Conservation (phyloP, 805 yeast genomes). For the Suhomyces tanzawaensis region DNA sequence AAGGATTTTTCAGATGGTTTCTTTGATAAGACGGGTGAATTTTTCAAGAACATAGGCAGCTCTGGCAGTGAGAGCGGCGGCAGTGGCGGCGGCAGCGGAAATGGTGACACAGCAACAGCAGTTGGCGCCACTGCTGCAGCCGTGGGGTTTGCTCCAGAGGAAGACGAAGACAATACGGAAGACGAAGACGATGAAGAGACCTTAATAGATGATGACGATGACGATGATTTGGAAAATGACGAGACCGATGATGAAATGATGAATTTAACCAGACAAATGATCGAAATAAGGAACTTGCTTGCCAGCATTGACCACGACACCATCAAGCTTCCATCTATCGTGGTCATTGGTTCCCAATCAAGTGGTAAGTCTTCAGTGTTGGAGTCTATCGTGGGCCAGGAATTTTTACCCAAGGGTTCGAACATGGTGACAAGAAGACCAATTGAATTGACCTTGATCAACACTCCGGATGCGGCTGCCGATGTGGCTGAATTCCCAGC, state of each 20-base stretch:
- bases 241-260: conserved; percentile 77
- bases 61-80: conserved; percentile 21
- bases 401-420: conserved; percentile 93
- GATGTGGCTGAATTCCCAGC: conserved; percentile 95
- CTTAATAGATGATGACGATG: conserved; percentile 43
- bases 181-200: conserved; percentile 50
- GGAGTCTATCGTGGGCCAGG: conserved; percentile 97
- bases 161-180: conserved; percentile 22
- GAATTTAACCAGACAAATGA: conserved; percentile 91
- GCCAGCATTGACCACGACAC: conserved; percentile 76
- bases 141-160: conserved; percentile 41
- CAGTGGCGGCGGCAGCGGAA: conserved; percentile 26
- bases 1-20: conserved; percentile 60
- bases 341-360: conserved; percentile 95
- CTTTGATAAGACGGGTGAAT: conserved; percentile 47
- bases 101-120: conserved; percentile 26
- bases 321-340: conserved; percentile 87
- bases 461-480: conserved; percentile 75
- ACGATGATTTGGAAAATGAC: conserved; percentile 46
- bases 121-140: conserved; percentile 47
- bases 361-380: conserved; percentile 96
- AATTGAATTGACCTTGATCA: conserved; percentile 87
- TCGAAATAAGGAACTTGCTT: conserved; percentile 82
- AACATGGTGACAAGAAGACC: conserved; percentile 99
- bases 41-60: conserved; percentile 32